A percentile compares a stretch with the other conserved stretches of the same genome.
phyloP scores from a whole-genome alignment of 805 yeast genomes.

The Suhomyces kilbournensis region DNA sequence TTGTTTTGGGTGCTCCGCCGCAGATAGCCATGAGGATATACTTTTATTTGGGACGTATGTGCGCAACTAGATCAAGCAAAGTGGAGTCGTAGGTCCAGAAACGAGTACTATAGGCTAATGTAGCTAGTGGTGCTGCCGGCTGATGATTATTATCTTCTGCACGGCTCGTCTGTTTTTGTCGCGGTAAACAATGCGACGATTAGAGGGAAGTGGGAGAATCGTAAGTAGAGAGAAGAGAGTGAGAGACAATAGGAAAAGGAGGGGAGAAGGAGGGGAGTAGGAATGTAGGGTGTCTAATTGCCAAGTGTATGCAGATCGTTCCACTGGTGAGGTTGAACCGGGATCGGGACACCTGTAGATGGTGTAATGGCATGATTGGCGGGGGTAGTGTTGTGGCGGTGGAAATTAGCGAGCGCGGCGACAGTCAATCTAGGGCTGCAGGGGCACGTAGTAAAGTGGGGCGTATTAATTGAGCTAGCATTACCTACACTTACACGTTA shows the following conservation, averaged over 20 bases:
- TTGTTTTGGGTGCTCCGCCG: conserved; percentile 41
- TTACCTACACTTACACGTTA: too few relatives aligned
- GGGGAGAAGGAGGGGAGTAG: too few relatives aligned
- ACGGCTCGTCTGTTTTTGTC: conserved; percentile 1
- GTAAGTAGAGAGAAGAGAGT: neutral
- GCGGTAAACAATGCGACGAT: neutral
- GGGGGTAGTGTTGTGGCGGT: neutral
- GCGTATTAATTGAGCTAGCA: neutral
- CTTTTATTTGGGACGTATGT: neutral
- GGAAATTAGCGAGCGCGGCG: neutral
- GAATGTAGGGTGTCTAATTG: too few relatives aligned
- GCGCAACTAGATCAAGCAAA: neutral
- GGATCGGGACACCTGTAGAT: neutral
- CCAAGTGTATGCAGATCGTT: too few relatives aligned
- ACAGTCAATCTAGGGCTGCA: neutral
- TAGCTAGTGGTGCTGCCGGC: neutral
- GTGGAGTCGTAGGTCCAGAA: neutral
- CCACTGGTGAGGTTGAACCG: neutral
- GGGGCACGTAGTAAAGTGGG: neutral
- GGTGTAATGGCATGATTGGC: neutral
- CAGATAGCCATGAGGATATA: conserved; percentile 36
- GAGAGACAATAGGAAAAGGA: neutral
- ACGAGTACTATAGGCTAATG: neutral
- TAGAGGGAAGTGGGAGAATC: neutral
- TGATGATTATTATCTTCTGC: neutral